Evolutionary conservation across 495 filamentous ascomycete genomes (phyloP), one percentile per base, ranked within the genome.

Genomic region (Xylaria intraflava): DNA sequence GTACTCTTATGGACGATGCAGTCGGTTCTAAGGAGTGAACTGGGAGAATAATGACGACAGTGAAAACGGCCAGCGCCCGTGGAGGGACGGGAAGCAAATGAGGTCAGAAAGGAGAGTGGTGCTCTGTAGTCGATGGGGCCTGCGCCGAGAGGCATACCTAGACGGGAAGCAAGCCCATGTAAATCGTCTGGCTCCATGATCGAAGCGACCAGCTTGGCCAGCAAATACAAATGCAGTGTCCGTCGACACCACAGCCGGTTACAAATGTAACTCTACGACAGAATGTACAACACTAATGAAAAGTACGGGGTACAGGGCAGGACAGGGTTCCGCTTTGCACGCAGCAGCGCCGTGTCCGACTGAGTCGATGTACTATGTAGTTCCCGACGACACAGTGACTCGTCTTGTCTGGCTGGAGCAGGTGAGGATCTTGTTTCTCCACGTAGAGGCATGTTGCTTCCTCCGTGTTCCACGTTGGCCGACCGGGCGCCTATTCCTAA

Each of bases 161-260:
- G 62, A 62, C 55, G 60, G 61, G 57, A 60, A 51, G 59, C 60
- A 50, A 61, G n/a, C n/a, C n/a, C 49, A 56, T 58, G 55, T 48
- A 52, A 58, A 56, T 62, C 16, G 41, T 33, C 52, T 62, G 57
- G 60, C 50, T 59, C 61, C n/a, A n/a, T n/a, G n/a, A n/a, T n/a
- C n/a, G n/a, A n/a, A n/a, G n/a, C n/a, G n/a, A n/a, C n/a, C n/a
- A n/a, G n/a, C n/a, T n/a, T n/a, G n/a, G n/a, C n/a, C n/a, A n/a
- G n/a, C n/a, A n/a, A n/a, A n/a, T n/a, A n/a, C n/a, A n/a, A n/a
- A n/a, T n/a, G n/a, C n/a, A n/a, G 42, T n/a, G n/a, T 35, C 31
- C 8, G n/a, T n/a, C n/a, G n/a, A 29, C 9, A 4, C 27, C 27
- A 9, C 9, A 29, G 27, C 4, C 9, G 9, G 4, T 9, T 29